Evolutionary conservation across 148 eudicot species (phyloP).

Genomic region (Selenicereus undatus): DNA sequence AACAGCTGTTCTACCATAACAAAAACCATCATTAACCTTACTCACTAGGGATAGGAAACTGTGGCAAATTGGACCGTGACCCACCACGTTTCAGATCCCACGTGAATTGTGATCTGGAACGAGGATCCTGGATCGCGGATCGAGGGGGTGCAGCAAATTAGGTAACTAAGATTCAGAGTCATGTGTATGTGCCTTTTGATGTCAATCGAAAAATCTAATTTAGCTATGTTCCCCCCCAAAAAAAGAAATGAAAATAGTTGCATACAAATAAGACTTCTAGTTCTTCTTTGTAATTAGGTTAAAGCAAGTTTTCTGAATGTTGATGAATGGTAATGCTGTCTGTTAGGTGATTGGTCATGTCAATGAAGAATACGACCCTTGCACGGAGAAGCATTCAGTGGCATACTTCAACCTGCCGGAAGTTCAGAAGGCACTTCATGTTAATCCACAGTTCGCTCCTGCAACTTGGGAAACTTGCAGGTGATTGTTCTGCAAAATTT

Average conservation of each 20-base stretch:
- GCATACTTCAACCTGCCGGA: conserved; percentile 82
- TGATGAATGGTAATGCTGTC: conserved; percentile 17
- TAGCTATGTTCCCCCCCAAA: neutral
- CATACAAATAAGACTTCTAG: neutral
- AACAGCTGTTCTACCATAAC: no score
- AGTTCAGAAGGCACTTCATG: conserved; percentile 95
- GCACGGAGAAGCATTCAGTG: conserved; percentile 86
- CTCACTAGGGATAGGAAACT: no score
- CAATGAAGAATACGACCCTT: conserved; percentile 80
- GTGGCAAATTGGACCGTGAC: no score
- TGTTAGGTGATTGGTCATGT: conserved; percentile 57
- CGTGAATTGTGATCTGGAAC: no score
- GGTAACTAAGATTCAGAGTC: no score
- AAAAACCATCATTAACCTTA: no score
- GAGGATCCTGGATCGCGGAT: no score
- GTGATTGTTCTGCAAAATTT: conserved; percentile 29
- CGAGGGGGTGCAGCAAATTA: no score
- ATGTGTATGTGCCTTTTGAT: no score
- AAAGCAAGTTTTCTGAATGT: neutral
- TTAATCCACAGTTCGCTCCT: conserved; percentile 50
- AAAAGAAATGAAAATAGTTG: neutral
- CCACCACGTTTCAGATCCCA: no score
- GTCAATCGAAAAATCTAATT: neutral
- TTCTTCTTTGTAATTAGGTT: neutral
- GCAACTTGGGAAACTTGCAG: conserved; percentile 91